A percentile compares a stretch with the other conserved stretches of the same genome.
These are phyloP conservation scores for Phytophthora aleatoria DNA, from an alignment of 352 stramenopile genomes.

Conservation along the genomic window DNA sequence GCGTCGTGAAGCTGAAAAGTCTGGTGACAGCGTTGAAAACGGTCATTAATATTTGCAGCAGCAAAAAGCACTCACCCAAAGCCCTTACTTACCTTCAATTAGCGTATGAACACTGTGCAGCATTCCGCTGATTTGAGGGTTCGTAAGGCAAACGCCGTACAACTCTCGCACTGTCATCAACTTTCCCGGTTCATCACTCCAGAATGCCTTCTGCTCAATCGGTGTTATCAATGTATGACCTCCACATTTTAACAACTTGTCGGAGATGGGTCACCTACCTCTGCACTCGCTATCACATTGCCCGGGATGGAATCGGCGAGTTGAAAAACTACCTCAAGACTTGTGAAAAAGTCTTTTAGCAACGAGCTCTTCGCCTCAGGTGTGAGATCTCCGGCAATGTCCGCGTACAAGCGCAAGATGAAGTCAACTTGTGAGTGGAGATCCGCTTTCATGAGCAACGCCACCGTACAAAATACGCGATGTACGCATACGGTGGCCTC, in stretches of 20 bases:
- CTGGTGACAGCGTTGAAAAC: background rate
- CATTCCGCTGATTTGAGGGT: conserved; percentile 52
- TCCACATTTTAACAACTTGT: background rate
- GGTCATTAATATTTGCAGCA: conserved; percentile 1
- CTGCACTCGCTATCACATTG: conserved; percentile 19
- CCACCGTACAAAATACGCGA: conserved; percentile 62
- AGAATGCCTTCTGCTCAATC: conserved; percentile 47
- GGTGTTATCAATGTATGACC: background rate
- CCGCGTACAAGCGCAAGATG: conserved; percentile 60
- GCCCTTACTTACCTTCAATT: conserved; percentile 41
- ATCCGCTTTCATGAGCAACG: conserved; percentile 54
- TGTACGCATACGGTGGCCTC: conserved; percentile 48
- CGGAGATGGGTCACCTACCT: conserved; percentile 19
- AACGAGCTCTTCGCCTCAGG: conserved; percentile 45
- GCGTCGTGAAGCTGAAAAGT: conserved; percentile 15
- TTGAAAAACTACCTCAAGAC: conserved; percentile 49
- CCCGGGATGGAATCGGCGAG: conserved; percentile 34
- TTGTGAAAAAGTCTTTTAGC: conserved; percentile 49
- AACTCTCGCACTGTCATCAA: conserved; percentile 48
- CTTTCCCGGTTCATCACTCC: conserved; percentile 41
- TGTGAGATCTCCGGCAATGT: conserved; percentile 46
- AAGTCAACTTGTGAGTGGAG: conserved; percentile 67
- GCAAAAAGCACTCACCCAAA: background rate
- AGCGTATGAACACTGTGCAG: conserved; percentile 58
- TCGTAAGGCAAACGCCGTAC: conserved; percentile 68